Conservation (phyloP, 2,329 filamentous ascomycete species). For the Beauveria scarabaeidicola region DNA sequence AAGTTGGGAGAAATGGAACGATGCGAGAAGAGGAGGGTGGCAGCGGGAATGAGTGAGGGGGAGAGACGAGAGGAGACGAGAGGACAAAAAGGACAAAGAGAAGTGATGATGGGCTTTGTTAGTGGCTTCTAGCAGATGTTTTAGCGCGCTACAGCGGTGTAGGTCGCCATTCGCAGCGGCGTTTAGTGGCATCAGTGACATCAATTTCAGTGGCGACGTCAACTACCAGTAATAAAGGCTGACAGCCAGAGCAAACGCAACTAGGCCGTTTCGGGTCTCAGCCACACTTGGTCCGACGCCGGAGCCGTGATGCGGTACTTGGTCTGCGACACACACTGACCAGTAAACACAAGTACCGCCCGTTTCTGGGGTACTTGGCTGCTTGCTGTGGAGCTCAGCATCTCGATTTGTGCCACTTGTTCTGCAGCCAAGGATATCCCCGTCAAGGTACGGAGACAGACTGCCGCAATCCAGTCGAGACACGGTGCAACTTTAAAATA, state of each 20-base stretch:
- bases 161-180: background rate
- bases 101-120: background rate
- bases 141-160: background rate
- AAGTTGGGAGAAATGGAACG: background rate
- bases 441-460: background rate
- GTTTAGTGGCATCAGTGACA: background rate
- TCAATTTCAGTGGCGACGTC: background rate
- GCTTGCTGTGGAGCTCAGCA: background rate
- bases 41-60: background rate
- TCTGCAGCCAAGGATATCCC: background rate
- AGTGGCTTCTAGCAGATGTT: background rate
- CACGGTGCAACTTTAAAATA: background rate
- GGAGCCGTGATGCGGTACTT: background rate
- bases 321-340: no score
- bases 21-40: background rate
- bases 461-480: background rate
- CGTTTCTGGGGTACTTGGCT: background rate
- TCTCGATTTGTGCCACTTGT: slow-evolving; percentile 2
- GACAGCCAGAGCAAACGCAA: background rate
- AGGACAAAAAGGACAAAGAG: background rate
- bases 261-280: background rate
- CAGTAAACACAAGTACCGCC: background rate
- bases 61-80: background rate
- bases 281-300: background rate
- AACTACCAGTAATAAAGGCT: no score